Evolutionary conservation across 352 stramenopile species (phyloP), one percentile per base, ranked within the genome.

Genomic region (Phytophthora kernoviae): DNA sequence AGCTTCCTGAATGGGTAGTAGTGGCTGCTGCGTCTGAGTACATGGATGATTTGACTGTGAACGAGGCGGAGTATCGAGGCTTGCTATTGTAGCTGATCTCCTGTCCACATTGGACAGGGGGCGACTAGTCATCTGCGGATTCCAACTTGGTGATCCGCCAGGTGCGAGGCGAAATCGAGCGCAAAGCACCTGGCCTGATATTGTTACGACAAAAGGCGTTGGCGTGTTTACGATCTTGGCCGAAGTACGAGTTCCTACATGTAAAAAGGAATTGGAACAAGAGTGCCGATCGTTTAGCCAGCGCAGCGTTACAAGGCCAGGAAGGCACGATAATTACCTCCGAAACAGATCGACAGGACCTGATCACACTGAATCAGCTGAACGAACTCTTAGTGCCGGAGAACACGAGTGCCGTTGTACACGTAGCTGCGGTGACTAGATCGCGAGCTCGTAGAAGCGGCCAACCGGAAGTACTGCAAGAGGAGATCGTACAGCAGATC

Each of bases 161-260:
- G n/a, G n/a, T n/a, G n/a, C n/a, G n/a, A n/a, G n/a, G n/a, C n/a
- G n/a, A n/a, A n/a, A n/a, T n/a, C n/a, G n/a, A n/a, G n/a, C n/a
- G n/a, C n/a, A n/a, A n/a, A n/a, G n/a, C n/a, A n/a, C n/a, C 30
- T 34, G 30, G 30, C 30, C 30, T 34, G 11, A 34, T 11, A 5
- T 27, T 52, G 44, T 17, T 42, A 5, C 44, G 7, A 9, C 24
- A 52, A n/a, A 52, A 52, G 27, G 44, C 44, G n/a, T 14, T 52
- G 30, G 30, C 6, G 30, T 34, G 30, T 34, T 34, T 34, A 11
- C 6, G 30, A 34, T 34, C 30, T 11, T 34, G 30, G 30, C 30
- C 30, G 30, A 34, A 34, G 30, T 11, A 34, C 30, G 30, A 34
- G 6, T 34, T 34, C 30, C 30, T 34, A 11, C 30, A 34, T 11